Evolutionary conservation across 2,329 filamentous ascomycete genomes (phyloP).

Genomic region (Claviceps africana): DNA sequence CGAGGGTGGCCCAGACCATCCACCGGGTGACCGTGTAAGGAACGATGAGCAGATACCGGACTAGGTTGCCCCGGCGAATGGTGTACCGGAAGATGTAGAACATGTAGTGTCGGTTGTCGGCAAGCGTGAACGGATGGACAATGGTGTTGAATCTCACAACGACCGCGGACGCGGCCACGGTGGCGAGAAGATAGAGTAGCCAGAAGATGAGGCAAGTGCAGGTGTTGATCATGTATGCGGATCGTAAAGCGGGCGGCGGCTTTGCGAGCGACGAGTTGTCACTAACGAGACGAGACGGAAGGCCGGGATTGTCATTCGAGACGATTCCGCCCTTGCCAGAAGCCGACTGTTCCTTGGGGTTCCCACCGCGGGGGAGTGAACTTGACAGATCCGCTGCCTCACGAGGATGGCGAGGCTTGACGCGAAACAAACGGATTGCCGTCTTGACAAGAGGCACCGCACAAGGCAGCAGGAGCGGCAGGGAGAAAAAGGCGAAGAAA

Average conservation of each 20-base stretch:
- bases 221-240: conserved; percentile 12
- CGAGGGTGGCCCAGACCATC: conserved; percentile 51
- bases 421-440: not conserved
- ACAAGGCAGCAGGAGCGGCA: conserved; percentile 53
- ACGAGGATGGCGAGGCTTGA: not conserved
- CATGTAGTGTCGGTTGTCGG: conserved; percentile 93
- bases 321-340: not conserved
- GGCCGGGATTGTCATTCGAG: not conserved
- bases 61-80: conserved; percentile 47
- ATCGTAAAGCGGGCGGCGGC: conserved; percentile 3
- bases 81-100: conserved; percentile 90
- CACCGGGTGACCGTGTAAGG: conserved; percentile 60
- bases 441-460: conserved; percentile 22
- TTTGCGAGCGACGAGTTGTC: conserved; percentile 4
- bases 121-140: conserved; percentile 87
- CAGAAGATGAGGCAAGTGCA: conserved; percentile 20
- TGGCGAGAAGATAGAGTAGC: conserved; percentile 20
- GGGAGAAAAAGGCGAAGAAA: conserved; percentile 78
- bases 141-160: conserved; percentile 76
- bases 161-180: conserved; percentile 23
- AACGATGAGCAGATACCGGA: conserved; percentile 54
- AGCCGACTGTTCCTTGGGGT: not conserved
- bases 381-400: not conserved
- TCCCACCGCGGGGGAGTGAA: not conserved
- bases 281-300: not conserved